A percentile compares a stretch with the other conserved stretches of the same genome.
Conservation (phyloP, 306 rosid species). For the Gleditsia sinensis region DNA sequence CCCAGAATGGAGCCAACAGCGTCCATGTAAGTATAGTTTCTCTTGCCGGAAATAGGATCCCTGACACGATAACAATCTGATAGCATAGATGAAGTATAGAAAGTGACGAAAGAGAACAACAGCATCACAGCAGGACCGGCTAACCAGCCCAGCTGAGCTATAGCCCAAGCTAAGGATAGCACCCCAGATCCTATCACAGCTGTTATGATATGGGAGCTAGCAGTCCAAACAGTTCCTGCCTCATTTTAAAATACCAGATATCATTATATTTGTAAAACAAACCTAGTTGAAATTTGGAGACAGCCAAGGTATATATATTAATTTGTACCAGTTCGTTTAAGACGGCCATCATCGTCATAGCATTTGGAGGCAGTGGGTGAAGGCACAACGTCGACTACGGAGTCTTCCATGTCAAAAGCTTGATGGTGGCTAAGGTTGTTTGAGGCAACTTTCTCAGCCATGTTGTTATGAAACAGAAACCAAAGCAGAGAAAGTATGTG, state of each 20-base stretch:
- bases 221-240: conserved; percentile 59
- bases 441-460: conserved; percentile 28
- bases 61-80: conserved; percentile 56
- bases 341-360: conserved; percentile 50
- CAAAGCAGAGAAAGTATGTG: not conserved
- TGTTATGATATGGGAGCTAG: conserved; percentile 63
- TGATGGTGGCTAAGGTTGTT: conserved; percentile 20
- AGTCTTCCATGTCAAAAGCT: conserved; percentile 19
- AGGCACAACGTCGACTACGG: conserved; percentile 26
- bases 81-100: conserved; percentile 45
- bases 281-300: no score
- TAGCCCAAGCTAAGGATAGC: conserved; percentile 61
- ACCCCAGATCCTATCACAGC: conserved; percentile 71
- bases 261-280: no score
- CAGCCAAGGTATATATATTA: no score
- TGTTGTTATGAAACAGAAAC: not conserved
- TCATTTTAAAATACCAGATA: no score
- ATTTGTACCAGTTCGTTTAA: conserved; percentile 47
- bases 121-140: conserved; percentile 50
- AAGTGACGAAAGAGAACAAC: conserved; percentile 42
- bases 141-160: conserved; percentile 65
- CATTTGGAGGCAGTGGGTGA: not conserved
- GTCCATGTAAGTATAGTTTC: conserved; percentile 54
- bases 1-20: conserved; percentile 59
- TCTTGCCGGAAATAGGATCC: conserved; percentile 35